Percentiles rank a stretch among this genome's conserved stretches.
Conservation (phyloP, 2,329 filamentous ascomycete genomes). For the Arthrocladium fulminans region DNA sequence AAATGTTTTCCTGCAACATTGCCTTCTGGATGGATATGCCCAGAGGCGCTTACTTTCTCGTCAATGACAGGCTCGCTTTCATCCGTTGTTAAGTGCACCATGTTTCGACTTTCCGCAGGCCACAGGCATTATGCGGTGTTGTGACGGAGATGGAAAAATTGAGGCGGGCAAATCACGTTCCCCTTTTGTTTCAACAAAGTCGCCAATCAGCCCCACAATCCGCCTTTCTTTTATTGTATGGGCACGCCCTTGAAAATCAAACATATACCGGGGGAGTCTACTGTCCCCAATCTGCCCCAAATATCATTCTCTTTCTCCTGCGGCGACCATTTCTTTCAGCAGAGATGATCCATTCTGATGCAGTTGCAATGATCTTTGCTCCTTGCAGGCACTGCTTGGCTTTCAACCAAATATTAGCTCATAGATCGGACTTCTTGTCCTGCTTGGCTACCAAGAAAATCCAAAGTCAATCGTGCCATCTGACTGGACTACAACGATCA, state of each 20-base stretch:
- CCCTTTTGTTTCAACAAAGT: neutral
- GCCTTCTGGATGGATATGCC: neutral
- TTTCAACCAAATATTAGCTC: neutral
- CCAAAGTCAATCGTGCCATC: neutral
- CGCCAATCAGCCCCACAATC: neutral
- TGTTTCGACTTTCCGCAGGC: neutral
- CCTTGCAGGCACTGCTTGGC: neutral
- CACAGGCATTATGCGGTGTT: neutral
- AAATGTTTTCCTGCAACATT: conserved; percentile 2
- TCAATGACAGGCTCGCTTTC: neutral
- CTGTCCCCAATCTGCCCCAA: neutral
- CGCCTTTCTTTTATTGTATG: neutral
- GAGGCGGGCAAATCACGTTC: neutral
- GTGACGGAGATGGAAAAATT: neutral
- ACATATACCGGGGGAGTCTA: neutral
- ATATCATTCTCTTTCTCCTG: neutral
- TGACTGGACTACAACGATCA: neutral
- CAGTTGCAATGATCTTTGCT: neutral
- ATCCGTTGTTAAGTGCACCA: neutral
- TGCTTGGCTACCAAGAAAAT: conserved; percentile 6
- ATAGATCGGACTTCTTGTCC: neutral
- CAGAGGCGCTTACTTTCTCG: conserved; percentile 1
- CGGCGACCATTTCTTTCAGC: too few species aligned
- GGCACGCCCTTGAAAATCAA: neutral
- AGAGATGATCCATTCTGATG: too few species aligned